Conservation (phyloP, 441 rosid genomes). For the Erysimum cheiri region DNA sequence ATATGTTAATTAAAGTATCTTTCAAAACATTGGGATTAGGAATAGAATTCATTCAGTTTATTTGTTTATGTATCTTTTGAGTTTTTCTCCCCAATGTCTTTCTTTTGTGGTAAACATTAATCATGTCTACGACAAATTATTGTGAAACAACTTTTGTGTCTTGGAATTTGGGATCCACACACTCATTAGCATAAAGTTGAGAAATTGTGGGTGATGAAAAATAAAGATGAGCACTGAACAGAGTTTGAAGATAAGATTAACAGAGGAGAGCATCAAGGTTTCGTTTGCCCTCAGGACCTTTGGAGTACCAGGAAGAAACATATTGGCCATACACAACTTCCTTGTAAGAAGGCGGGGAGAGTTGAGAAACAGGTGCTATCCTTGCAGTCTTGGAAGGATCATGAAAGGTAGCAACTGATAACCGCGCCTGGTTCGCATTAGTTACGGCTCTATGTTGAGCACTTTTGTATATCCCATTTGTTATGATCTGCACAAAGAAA, state of each 20-base stretch:
- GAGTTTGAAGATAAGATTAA: constrained; percentile 15
- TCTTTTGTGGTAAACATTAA: not conserved
- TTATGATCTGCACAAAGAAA: constrained; percentile 65
- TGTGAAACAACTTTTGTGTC: constrained; percentile 3
- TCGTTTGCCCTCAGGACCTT: constrained; percentile 83
- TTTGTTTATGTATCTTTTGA: not conserved
- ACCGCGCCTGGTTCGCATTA: constrained; percentile 61
- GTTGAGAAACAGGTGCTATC: constrained; percentile 65
- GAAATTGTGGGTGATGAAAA: not conserved
- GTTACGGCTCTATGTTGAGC: constrained; percentile 77
- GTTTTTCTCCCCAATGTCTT: not conserved
- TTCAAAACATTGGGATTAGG: not conserved
- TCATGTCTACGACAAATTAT: not conserved
- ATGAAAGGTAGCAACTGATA: constrained; percentile 87
- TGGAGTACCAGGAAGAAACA: constrained; percentile 80
- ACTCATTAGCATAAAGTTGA: constrained; percentile 7
- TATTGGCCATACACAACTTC: constrained; percentile 67
- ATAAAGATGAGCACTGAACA: not conserved
- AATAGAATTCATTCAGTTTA: not conserved
- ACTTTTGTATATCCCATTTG: constrained; percentile 78
- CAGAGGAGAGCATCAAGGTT: constrained; percentile 71
- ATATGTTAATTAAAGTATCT: no score
- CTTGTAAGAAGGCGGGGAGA: constrained; percentile 52
- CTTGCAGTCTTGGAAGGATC: constrained; percentile 74
- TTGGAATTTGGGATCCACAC: constrained; percentile 2